Conservation (phyloP, 2,329 filamentous ascomycete genomes). For the Trichoderma hamatum region DNA sequence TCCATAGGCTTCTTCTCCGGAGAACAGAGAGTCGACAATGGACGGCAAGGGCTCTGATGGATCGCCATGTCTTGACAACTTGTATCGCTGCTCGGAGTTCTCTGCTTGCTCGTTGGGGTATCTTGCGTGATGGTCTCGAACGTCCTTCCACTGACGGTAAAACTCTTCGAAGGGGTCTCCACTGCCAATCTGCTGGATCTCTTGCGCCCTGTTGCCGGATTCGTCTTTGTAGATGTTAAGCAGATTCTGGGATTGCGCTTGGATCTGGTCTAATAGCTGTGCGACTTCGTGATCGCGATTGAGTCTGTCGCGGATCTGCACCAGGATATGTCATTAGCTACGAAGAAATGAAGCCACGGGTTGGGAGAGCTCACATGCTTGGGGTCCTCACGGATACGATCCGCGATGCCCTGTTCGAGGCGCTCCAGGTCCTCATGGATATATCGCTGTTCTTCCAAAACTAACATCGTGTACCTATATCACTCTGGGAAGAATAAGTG, state of each 20-base stretch:
- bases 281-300: constrained; percentile 91
- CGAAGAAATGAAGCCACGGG: constrained; percentile 18
- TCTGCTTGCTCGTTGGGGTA: constrained; percentile 96
- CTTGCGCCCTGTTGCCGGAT: constrained; percentile 70
- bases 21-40: constrained; percentile 89
- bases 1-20: constrained; percentile 91
- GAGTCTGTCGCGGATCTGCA: constrained; percentile 81
- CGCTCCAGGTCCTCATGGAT: constrained; percentile 96
- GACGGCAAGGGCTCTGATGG: constrained; percentile 65
- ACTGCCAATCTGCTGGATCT: constrained; percentile 80
- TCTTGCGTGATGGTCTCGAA: constrained; percentile 84
- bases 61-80: constrained; percentile 64
- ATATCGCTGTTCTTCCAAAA: constrained; percentile 90
- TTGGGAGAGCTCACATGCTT: constrained; percentile 67
- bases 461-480: constrained; percentile 63
- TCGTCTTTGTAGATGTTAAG: constrained; percentile 83
- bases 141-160: constrained; percentile 77
- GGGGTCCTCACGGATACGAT: constrained; percentile 86
- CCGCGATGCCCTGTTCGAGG: constrained; percentile 89
- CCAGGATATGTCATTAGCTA: neutral
- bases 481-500: neutral
- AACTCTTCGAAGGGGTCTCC: constrained; percentile 91
- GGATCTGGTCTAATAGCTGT: constrained; percentile 83
- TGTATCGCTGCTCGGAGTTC: constrained; percentile 92
- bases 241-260: constrained; percentile 79